A percentile compares a stretch with the other conserved stretches of the same genome.
Evolutionary conservation across 441 rosid genomes (phyloP).

Genomic region (Manihot esculenta): DNA sequence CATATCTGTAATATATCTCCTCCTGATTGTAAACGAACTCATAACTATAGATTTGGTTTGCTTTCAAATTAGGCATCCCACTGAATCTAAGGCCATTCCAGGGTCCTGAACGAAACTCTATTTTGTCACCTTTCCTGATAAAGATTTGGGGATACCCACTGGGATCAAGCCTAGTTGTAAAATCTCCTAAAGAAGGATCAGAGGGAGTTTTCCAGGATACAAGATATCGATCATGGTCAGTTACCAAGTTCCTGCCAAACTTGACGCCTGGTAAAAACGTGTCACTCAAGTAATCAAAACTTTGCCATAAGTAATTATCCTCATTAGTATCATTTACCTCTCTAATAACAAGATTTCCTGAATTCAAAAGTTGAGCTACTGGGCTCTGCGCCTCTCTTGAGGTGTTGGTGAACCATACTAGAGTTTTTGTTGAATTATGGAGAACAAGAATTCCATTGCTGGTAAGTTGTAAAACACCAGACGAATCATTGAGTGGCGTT

Average conservation of each 20-base stretch:
- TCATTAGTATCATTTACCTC: slow-evolving; percentile 18
- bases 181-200: slow-evolving; percentile 74
- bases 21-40: slow-evolving; percentile 29
- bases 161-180: slow-evolving; percentile 28
- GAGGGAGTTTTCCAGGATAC: slow-evolving; percentile 58
- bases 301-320: slow-evolving; percentile 53
- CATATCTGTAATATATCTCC: slow-evolving; percentile 37
- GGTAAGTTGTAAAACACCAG: slow-evolving; percentile 25
- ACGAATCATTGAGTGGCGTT: slow-evolving; percentile 30
- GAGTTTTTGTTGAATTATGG: slow-evolving; percentile 32
- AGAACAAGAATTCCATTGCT: slow-evolving; percentile 36
- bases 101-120: slow-evolving; percentile 54
- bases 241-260: slow-evolving; percentile 40
- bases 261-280: slow-evolving; percentile 61
- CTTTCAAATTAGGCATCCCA: slow-evolving; percentile 54
- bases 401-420: slow-evolving; percentile 42
- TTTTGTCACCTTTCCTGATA: slow-evolving; percentile 17
- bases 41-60: slow-evolving; percentile 25
- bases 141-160: slow-evolving; percentile 35
- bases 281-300: slow-evolving; percentile 61
- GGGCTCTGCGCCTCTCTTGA: slow-evolving; percentile 25
- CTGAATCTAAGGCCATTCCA: slow-evolving; percentile 70
- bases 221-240: slow-evolving; percentile 49
- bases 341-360: slow-evolving; percentile 51
- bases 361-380: slow-evolving; percentile 32